These are phyloP conservation scores for Claviceps citrina DNA, from an alignment of 2,329 filamentous ascomycete genomes.

Conservation along the genomic window DNA sequence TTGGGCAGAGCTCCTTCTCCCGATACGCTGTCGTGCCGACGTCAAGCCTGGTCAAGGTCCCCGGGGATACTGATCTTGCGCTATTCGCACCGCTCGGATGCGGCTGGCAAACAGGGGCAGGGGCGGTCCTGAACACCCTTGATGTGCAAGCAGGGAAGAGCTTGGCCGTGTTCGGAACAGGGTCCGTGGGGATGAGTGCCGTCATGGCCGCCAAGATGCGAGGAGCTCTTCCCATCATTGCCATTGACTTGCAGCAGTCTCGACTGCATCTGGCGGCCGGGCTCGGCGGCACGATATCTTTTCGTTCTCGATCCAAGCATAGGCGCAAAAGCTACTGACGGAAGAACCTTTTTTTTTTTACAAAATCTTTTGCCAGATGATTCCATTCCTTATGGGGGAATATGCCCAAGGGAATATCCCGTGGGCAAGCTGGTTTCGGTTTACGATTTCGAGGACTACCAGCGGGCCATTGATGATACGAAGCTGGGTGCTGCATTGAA, in stretches of 20 bases:
- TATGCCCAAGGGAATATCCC: slow-evolving; percentile 2
- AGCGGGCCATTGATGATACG: slow-evolving; percentile 1
- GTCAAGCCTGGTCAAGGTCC: slow-evolving; percentile 16
- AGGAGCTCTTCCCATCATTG: neutral
- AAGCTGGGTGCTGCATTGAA: slow-evolving; percentile 17
- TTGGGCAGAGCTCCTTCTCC: slow-evolving; percentile 21
- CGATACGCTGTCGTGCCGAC: slow-evolving; percentile 15
- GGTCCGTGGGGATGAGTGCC: neutral
- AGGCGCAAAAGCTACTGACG: neutral
- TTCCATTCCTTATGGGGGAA: neutral
- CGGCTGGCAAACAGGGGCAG: slow-evolving; percentile 21
- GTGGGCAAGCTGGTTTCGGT: neutral
- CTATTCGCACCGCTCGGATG: slow-evolving; percentile 20
- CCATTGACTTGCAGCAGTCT: neutral
- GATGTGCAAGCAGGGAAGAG: slow-evolving; percentile 12
- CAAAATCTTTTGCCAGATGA: neutral
- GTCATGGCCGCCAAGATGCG: neutral
- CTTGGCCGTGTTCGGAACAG: slow-evolving; percentile 15
- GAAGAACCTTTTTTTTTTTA: neutral
- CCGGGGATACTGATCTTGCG: slow-evolving; percentile 12
- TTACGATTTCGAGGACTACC: slow-evolving; percentile 2
- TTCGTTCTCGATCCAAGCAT: too few relatives aligned
- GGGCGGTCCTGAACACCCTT: slow-evolving; percentile 18
- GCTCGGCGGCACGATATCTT: neutral
- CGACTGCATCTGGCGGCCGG: neutral